Evolutionary conservation across 2,329 filamentous ascomycete species (phyloP).

Genomic region (Plectosphaerella sp.): DNA sequence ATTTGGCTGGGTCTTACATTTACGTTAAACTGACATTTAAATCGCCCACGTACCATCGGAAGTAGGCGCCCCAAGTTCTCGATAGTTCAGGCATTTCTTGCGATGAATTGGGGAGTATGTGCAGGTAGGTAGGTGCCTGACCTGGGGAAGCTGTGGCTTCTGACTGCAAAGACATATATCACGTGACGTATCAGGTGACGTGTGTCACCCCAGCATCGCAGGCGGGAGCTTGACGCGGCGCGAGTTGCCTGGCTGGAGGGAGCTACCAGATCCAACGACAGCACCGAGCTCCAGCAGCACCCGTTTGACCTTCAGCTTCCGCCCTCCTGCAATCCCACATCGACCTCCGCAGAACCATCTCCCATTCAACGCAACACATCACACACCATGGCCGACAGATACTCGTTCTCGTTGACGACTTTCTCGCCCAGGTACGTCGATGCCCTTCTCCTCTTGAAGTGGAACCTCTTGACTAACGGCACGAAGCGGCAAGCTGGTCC

Average conservation of each 20-base stretch:
- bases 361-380: not conserved
- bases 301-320: constrained; percentile 8
- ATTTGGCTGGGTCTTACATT: no score
- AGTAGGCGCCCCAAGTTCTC: no score
- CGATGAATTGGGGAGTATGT: no score
- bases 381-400: constrained; percentile 85
- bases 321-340: not conserved
- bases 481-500: constrained; percentile 91
- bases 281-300: constrained; percentile 12
- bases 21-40: no score
- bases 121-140: no score
- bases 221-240: constrained; percentile 14
- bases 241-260: constrained; percentile 14
- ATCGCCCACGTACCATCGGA: no score
- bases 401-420: constrained; percentile 98
- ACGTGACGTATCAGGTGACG: no score
- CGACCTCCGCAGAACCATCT: constrained; percentile 9
- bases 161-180: no score
- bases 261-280: constrained; percentile 5
- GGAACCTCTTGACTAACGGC: constrained; percentile 11
- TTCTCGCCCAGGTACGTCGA: constrained; percentile 96
- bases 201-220: no score
- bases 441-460: constrained; percentile 1
- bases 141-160: no score
- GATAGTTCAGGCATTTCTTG: no score